These are phyloP conservation scores for Ochromonas danica DNA, from an alignment of 108 stramenopile species.

Conservation along the genomic window DNA sequence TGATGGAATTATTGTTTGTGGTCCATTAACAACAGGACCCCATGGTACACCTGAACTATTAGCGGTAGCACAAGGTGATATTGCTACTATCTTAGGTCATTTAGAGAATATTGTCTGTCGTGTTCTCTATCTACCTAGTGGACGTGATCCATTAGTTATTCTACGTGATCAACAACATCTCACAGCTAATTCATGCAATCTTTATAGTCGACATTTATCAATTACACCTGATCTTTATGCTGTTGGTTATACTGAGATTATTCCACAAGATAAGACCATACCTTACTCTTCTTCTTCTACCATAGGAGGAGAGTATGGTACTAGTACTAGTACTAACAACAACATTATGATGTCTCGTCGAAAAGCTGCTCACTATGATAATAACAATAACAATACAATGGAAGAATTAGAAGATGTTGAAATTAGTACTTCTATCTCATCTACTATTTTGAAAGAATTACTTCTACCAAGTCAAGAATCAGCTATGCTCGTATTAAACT, in stretches of 20 bases:
- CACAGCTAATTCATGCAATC: neutral
- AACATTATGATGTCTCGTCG: neutral
- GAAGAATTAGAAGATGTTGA: neutral
- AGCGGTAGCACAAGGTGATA: neutral
- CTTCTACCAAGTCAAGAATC: neutral
- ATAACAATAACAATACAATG: neutral
- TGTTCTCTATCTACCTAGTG: neutral
- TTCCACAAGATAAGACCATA: neutral
- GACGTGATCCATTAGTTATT: neutral
- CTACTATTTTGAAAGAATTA: neutral
- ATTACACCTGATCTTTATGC: neutral
- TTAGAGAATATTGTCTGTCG: conserved; percentile 37
- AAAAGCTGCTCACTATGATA: neutral
- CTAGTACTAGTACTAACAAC: neutral
- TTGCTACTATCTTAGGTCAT: conserved; percentile 21
- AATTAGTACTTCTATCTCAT: neutral
- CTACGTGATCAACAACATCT: conserved; percentile 5
- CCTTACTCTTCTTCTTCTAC: neutral
- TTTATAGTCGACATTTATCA: neutral
- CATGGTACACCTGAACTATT: neutral
- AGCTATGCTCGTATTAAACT: conserved; percentile 7
- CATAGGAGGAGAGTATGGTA: neutral
- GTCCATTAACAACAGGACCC: neutral
- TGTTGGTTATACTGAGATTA: conserved; percentile 1
- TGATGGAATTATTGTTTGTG: conserved; percentile 3